These are phyloP conservation scores for Xylariaceae sp. DNA, from an alignment of 2,329 filamentous ascomycete genomes.

Conservation along the genomic window DNA sequence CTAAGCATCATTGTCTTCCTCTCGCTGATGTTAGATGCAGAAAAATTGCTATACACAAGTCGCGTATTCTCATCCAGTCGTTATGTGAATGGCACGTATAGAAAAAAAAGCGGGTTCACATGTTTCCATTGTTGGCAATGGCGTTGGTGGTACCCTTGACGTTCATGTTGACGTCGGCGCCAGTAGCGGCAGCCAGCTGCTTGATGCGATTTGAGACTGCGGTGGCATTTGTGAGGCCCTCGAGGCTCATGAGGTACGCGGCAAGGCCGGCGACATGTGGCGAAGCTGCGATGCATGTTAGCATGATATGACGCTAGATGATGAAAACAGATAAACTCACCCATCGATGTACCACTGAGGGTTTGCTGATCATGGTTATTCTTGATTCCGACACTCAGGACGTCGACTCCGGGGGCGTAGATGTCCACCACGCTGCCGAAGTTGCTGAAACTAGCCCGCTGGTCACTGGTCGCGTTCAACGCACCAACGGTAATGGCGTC, in stretches of 20 bases:
- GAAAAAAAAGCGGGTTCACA: not conserved
- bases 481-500: slow-evolving; percentile 58
- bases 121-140: slow-evolving; percentile 55
- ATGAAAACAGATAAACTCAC: slow-evolving; percentile 22
- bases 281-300: slow-evolving; percentile 45
- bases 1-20: too few species aligned
- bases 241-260: slow-evolving; percentile 61
- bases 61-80: too few species aligned
- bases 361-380: slow-evolving; percentile 42
- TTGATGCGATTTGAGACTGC: slow-evolving; percentile 48
- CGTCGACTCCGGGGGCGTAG: slow-evolving; percentile 53
- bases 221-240: slow-evolving; percentile 44
- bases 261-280: slow-evolving; percentile 65
- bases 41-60: too few species aligned
- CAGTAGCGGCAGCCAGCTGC: slow-evolving; percentile 46
- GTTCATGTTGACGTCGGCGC: slow-evolving; percentile 43
- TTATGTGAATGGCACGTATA: not conserved
- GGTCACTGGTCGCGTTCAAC: slow-evolving; percentile 49
- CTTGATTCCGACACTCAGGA: slow-evolving; percentile 51
- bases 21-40: too few species aligned
- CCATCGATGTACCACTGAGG: slow-evolving; percentile 57
- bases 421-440: slow-evolving; percentile 51
- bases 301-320: not conserved
- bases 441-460: slow-evolving; percentile 54
- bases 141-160: slow-evolving; percentile 43